Evolutionary conservation across 1,139 yeast species (phyloP).

Genomic region (Meyerozyma guilliermondii): DNA sequence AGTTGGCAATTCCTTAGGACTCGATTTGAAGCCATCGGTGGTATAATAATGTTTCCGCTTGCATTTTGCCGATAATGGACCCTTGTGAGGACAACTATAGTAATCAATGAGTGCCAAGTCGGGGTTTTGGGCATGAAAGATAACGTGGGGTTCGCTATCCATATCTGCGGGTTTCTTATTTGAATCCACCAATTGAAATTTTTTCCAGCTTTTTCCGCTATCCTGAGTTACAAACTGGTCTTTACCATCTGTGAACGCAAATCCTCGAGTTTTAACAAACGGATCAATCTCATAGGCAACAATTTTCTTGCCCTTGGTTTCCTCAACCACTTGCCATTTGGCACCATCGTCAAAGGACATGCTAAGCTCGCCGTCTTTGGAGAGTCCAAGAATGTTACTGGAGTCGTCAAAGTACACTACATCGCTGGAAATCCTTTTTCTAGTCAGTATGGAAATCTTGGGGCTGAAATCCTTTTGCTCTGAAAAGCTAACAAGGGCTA

Average conservation of each 20-base stretch:
- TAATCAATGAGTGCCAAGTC: slow-evolving; percentile 38
- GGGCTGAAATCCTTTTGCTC: slow-evolving; percentile 10
- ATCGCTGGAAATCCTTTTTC: slow-evolving; percentile 10
- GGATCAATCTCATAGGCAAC: slow-evolving; percentile 39
- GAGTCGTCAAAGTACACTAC: slow-evolving; percentile 54
- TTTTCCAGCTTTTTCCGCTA: slow-evolving; percentile 54
- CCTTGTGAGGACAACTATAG: slow-evolving; percentile 27
- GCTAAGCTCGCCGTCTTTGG: slow-evolving; percentile 23
- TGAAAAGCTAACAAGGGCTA: background rate
- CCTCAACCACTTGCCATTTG: slow-evolving; percentile 40
- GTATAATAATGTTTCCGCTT: slow-evolving; percentile 31
- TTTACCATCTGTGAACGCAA: slow-evolving; percentile 36
- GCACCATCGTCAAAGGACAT: slow-evolving; percentile 58
- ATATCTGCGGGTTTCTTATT: slow-evolving; percentile 8
- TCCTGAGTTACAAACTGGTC: slow-evolving; percentile 52
- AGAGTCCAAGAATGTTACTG: slow-evolving; percentile 36
- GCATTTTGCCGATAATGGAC: slow-evolving; percentile 24
- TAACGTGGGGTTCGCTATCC: slow-evolving; percentile 15
- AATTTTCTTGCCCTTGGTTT: slow-evolving; percentile 20
- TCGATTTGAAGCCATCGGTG: slow-evolving; percentile 46
- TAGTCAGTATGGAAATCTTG: slow-evolving; percentile 6
- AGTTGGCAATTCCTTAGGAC: slow-evolving; percentile 29
- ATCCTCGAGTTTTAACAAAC: slow-evolving; percentile 43
- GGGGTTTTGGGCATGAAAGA: slow-evolving; percentile 37
- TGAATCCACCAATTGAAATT: slow-evolving; percentile 24